These are phyloP conservation scores for Pseudogymnoascus sp. DNA, from an alignment of 2,329 filamentous ascomycete species.

Conservation along the genomic window DNA sequence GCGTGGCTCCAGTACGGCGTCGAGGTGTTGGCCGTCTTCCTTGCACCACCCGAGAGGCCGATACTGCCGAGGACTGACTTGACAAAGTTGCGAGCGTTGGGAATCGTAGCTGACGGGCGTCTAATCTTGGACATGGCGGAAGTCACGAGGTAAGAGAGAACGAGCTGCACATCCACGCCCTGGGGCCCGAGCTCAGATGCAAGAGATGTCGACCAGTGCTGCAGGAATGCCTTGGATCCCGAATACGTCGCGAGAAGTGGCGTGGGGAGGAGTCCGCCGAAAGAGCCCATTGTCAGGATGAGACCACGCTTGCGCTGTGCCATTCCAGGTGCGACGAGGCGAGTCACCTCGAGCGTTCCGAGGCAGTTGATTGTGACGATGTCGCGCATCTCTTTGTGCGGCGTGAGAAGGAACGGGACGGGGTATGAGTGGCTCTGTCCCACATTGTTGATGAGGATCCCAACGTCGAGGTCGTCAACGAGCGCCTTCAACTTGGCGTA, in stretches of 20 bases:
- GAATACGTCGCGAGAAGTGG: conserved; percentile 93
- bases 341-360: conserved; percentile 81
- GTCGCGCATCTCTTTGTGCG: conserved; percentile 70
- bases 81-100: conserved; percentile 77
- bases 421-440: conserved; percentile 91
- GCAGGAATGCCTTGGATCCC: conserved; percentile 94
- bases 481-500: conserved; percentile 66
- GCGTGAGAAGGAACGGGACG: conserved; percentile 76
- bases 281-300: conserved; percentile 95
- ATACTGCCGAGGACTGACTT: conserved; percentile 71
- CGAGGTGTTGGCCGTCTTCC: conserved; percentile 73
- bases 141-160: conserved; percentile 87
- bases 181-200: conserved; percentile 73
- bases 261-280: conserved; percentile 86
- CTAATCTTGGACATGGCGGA: conserved; percentile 97
- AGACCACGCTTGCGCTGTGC: conserved; percentile 75
- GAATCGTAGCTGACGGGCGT: conserved; percentile 68
- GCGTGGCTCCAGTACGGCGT: conserved; percentile 93
- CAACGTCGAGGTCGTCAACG: conserved; percentile 68
- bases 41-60: conserved; percentile 68
- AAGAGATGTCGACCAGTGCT: conserved; percentile 88
- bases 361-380: conserved; percentile 96
- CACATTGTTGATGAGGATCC: conserved; percentile 93
- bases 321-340: conserved; percentile 79
- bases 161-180: conserved; percentile 82